Evolutionary conservation across 371 early-diverging fungal genomes (phyloP).

Genomic region (Lichtheimia hyalospora): DNA sequence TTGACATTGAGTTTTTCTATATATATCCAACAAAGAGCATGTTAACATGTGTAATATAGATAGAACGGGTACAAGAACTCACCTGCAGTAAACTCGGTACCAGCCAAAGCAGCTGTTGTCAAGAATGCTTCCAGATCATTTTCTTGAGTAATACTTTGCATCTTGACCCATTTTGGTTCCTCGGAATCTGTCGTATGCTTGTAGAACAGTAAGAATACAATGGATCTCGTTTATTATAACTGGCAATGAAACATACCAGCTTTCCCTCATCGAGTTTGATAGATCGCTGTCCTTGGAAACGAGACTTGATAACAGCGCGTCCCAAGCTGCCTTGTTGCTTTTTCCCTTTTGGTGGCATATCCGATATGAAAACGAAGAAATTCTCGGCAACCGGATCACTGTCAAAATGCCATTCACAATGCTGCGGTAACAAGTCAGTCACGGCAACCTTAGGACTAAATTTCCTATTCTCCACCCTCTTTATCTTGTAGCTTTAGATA

Average conservation of each 20-base stretch:
- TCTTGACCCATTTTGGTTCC: conserved; percentile 83
- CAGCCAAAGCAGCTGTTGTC: conserved; percentile 92
- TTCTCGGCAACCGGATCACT: too few relatives aligned
- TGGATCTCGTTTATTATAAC: background rate
- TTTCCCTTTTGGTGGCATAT: conserved; percentile 13
- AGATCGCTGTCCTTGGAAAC: conserved; percentile 84
- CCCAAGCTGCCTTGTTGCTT: conserved; percentile 61
- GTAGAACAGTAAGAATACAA: background rate
- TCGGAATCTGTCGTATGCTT: conserved; percentile 89
- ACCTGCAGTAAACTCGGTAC: conserved; percentile 95
- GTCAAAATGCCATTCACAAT: too few relatives aligned
- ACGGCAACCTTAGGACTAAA: too few relatives aligned
- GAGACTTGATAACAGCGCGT: conserved; percentile 87
- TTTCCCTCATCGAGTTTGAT: conserved; percentile 68
- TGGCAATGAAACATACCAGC: conserved; percentile 42
- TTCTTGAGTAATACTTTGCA: conserved; percentile 96
- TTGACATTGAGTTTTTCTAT: conserved; percentile 84
- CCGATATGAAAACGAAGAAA: too few relatives aligned
- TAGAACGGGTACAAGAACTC: background rate
- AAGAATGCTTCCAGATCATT: conserved; percentile 96
- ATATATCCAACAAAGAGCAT: background rate
- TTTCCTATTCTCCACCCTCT: too few relatives aligned
- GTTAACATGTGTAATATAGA: background rate
- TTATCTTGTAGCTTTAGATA: too few relatives aligned
- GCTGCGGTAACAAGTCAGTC: too few relatives aligned